Conservation (phyloP, 257 asterid species). For the Nyctanthes arbortristis region DNA sequence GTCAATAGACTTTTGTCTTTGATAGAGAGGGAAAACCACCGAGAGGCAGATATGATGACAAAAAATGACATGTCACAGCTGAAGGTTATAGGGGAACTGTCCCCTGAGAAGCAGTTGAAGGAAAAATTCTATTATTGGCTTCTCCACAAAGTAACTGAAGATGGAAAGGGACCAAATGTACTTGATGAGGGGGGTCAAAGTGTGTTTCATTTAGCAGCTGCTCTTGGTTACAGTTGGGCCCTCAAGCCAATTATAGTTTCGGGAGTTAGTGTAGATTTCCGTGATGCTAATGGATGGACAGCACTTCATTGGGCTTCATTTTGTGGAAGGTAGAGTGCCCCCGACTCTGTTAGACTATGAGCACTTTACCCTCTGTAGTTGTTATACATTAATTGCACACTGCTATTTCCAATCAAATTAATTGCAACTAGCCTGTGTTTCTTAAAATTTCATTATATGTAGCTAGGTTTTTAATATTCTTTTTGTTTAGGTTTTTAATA, state of each 20-base stretch:
- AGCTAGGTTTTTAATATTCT: slow-evolving; percentile 13
- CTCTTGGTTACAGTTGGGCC: slow-evolving; percentile 95
- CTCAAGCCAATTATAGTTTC: slow-evolving; percentile 65
- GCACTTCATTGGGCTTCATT: slow-evolving; percentile 99
- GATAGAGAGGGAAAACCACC: slow-evolving; percentile 61
- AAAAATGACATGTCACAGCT: slow-evolving; percentile 34
- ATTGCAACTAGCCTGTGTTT: slow-evolving; percentile 14
- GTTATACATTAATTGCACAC: slow-evolving; percentile 2
- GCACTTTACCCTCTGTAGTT: slow-evolving; percentile 5
- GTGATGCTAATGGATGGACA: slow-evolving; percentile 94
- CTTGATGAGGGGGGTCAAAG: slow-evolving; percentile 84
- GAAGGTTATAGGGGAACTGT: slow-evolving; percentile 46
- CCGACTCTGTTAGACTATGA: slow-evolving; percentile 14
- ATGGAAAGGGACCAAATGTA: slow-evolving; percentile 54
- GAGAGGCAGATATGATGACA: slow-evolving; percentile 36
- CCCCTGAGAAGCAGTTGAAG: slow-evolving; percentile 55
- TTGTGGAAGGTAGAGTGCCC: slow-evolving; percentile 69
- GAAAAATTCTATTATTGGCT: slow-evolving; percentile 76
- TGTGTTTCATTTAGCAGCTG: slow-evolving; percentile 89
- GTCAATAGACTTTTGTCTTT: slow-evolving; percentile 44
- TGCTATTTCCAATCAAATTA: slow-evolving; percentile 4
- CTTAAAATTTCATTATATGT: neutral
- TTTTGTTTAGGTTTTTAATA: slow-evolving; percentile 8
- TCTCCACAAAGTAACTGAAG: slow-evolving; percentile 57
- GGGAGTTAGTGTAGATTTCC: slow-evolving; percentile 81